Evolutionary conservation across 2,329 filamentous ascomycete species (phyloP), one percentile per base, ranked within the genome.

Genomic region (Dactylellina cionopaga): DNA sequence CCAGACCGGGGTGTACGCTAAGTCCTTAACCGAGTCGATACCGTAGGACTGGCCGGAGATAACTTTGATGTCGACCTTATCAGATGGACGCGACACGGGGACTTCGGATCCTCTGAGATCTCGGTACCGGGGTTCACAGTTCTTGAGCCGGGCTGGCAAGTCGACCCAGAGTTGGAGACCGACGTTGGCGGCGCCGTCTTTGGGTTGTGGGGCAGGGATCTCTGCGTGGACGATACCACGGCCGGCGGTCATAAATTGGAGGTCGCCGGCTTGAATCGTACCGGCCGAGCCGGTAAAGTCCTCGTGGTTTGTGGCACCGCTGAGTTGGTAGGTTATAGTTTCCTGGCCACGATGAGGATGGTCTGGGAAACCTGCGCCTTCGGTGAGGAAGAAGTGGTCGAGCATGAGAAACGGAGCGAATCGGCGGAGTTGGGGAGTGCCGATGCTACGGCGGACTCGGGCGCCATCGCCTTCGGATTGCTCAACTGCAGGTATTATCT

Each of bases 1-100:
- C 94, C 94, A 98, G n/a, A 98, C 92, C 0, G 95, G 95, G 1
- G 94, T 98, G 81, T 98, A 97, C 11, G 94, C 93, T 44, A 98
- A 84, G 78, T 98, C 93, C 79, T 94, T 88, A 58, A 96, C 87
- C 11, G 89, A 92, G 79, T 97, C 93, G 56, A 95, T 87, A 44
- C 92, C 93, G 77, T 92, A 89, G 60, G 88, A 89, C 79, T 90
- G 88, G 17, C 94, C 95, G 0, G 89, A 93, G 76, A 98, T 98
- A 76, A 98, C 90, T 82, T 96, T 97, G 76, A 98, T 85, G 39
- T 84, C 84, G 15, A 96, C 92, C 74, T 87, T 89, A 76, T 95
- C 91, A 27, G 87, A 82, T 11, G 59, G 65, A 5, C 85, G 86
- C n/a, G 87, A 91, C 2, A 83, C 78, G 0, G 94, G 94, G 76